These are phyloP conservation scores for Phaffomyces opuntiae DNA, from an alignment of 805 yeast genomes.

Conservation along the genomic window DNA sequence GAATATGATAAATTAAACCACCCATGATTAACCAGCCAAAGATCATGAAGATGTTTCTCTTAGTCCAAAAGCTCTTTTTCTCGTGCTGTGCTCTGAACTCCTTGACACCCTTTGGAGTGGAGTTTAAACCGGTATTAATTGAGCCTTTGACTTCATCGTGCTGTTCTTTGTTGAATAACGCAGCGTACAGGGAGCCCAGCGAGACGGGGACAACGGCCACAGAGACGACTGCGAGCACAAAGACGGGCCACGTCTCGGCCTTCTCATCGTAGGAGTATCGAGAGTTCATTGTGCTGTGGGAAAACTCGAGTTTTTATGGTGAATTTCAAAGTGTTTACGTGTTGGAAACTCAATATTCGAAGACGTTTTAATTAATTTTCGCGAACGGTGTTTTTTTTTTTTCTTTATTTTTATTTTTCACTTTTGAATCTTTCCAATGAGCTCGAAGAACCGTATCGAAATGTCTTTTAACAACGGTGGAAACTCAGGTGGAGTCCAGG, in stretches of 20 bases:
- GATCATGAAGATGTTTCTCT: slow-evolving; percentile 12
- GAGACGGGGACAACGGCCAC: slow-evolving; percentile 21
- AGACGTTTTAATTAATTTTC: background rate
- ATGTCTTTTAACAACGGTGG: slow-evolving; percentile 11
- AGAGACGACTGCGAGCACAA: slow-evolving; percentile 19
- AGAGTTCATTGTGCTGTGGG: slow-evolving; percentile 15
- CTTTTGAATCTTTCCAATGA: background rate
- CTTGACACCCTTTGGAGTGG: slow-evolving; percentile 6
- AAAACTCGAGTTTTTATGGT: too few species aligned
- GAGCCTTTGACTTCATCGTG: slow-evolving; percentile 1
- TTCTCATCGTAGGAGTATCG: slow-evolving; percentile 22
- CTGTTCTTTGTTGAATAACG: background rate
- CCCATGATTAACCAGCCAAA: slow-evolving; percentile 27
- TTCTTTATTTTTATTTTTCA: background rate
- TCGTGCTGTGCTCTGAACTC: slow-evolving; percentile 7
- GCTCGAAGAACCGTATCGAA: background rate
- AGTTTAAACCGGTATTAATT: slow-evolving; percentile 3
- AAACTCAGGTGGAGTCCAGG: slow-evolving; percentile 30
- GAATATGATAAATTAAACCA: slow-evolving; percentile 29
- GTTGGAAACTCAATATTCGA: background rate
- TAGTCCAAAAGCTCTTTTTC: slow-evolving; percentile 9
- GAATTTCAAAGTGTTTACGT: background rate
- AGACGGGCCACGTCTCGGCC: slow-evolving; percentile 24
- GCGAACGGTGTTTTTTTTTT: background rate
- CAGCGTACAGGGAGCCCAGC: slow-evolving; percentile 6